A percentile compares a stretch with the other conserved stretches of the same genome.
These are phyloP conservation scores for Macrotyloma uniflorum DNA, from an alignment of 306 rosid genomes.

Conservation along the genomic window DNA sequence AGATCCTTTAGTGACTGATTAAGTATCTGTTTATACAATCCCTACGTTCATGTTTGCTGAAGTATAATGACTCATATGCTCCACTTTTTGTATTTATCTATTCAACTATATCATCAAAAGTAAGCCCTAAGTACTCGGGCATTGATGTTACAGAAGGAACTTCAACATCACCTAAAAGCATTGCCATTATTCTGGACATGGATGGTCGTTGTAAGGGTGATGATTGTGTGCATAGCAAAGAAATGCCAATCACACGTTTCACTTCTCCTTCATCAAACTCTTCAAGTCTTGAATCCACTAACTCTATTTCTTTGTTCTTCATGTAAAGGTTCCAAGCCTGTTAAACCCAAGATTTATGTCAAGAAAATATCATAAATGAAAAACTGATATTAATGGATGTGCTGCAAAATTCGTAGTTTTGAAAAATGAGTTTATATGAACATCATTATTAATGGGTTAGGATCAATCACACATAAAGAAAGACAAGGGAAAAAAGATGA, in stretches of 20 bases:
- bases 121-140: slow-evolving; percentile 50
- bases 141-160: slow-evolving; percentile 40
- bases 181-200: slow-evolving; percentile 56
- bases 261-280: slow-evolving; percentile 41
- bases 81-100: slow-evolving; percentile 13
- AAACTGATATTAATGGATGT: no score
- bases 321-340: slow-evolving; percentile 56
- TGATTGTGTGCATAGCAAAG: slow-evolving; percentile 52
- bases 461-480: no score
- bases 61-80: slow-evolving; percentile 12
- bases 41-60: background rate
- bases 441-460: no score
- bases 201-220: slow-evolving; percentile 46
- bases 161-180: slow-evolving; percentile 52
- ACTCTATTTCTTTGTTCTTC: slow-evolving; percentile 39
- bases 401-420: background rate
- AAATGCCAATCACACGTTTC: slow-evolving; percentile 41
- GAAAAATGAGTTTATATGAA: background rate
- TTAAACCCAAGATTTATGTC: background rate
- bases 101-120: slow-evolving; percentile 32
- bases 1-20: background rate
- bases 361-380: no score
- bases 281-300: slow-evolving; percentile 40
- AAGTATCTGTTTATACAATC: no score
- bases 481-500: no score